Evolutionary conservation across 2,329 filamentous ascomycete genomes (phyloP).

Genomic region (Emergomyces orientalis): DNA sequence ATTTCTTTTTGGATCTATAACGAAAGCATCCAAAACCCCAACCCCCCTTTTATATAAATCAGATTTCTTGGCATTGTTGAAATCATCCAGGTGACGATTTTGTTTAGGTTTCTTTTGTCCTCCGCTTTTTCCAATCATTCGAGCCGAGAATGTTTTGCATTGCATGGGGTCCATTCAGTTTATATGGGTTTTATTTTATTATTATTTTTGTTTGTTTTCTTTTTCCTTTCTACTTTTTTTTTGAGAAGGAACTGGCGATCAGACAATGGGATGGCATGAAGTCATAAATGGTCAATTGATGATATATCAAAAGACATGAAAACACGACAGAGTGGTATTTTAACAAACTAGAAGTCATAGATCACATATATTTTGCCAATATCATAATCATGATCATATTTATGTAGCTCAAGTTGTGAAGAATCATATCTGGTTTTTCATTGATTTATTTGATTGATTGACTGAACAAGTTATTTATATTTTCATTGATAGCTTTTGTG

Average conservation of each 20-base stretch:
- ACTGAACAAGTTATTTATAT: no score
- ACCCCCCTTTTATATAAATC: neutral
- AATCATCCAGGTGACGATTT: neutral
- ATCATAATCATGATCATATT: no score
- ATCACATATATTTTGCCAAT: no score
- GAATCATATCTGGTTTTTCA: no score
- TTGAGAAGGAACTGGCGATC: neutral
- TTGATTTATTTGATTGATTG: no score
- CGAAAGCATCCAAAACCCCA: neutral
- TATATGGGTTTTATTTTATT: neutral
- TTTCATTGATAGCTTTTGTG: no score
- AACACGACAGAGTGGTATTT: no score
- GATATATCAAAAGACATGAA: no score
- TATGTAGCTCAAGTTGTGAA: no score
- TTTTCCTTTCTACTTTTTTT: neutral
- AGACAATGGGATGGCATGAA: no score
- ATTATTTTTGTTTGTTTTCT: neutral
- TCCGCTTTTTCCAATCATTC: neutral
- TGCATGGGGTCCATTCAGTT: neutral
- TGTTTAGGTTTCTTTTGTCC: neutral
- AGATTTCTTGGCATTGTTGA: neutral
- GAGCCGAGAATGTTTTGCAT: neutral
- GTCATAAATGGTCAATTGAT: no score
- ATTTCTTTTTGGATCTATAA: neutral
- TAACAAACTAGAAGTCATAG: no score